Conservation (phyloP, 108 stramenopile genomes). For the Nitzschia sp. region DNA sequence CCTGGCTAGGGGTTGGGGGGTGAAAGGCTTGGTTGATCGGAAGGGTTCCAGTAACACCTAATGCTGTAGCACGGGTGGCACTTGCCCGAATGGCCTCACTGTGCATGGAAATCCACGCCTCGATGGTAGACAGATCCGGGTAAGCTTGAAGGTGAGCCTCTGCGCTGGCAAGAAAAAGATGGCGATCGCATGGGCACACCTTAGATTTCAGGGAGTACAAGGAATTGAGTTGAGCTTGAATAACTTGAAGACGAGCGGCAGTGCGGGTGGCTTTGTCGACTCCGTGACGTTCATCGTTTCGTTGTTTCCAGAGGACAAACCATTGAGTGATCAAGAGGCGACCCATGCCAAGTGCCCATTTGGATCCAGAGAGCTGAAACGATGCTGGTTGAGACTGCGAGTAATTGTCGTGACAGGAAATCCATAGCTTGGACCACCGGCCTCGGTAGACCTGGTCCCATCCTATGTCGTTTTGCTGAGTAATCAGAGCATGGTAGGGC, state of each 20-base stretch:
- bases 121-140: neutral
- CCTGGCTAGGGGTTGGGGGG: neutral
- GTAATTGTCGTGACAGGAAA: neutral
- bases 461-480: neutral
- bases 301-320: neutral
- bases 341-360: neutral
- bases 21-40: neutral
- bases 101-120: neutral
- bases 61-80: neutral
- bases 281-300: constrained; percentile 1
- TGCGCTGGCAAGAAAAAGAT: neutral
- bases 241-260: neutral
- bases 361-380: no score
- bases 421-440: neutral
- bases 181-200: neutral
- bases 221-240: neutral
- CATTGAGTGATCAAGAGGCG: neutral
- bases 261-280: neutral
- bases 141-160: neutral
- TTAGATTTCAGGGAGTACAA: neutral
- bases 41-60: neutral
- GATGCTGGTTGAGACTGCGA: neutral
- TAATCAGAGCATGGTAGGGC: neutral
- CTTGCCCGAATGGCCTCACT: neutral
- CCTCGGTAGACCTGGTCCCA: neutral